Conservation (phyloP, 257 asterid species). For the Rubia yunnanensis region DNA sequence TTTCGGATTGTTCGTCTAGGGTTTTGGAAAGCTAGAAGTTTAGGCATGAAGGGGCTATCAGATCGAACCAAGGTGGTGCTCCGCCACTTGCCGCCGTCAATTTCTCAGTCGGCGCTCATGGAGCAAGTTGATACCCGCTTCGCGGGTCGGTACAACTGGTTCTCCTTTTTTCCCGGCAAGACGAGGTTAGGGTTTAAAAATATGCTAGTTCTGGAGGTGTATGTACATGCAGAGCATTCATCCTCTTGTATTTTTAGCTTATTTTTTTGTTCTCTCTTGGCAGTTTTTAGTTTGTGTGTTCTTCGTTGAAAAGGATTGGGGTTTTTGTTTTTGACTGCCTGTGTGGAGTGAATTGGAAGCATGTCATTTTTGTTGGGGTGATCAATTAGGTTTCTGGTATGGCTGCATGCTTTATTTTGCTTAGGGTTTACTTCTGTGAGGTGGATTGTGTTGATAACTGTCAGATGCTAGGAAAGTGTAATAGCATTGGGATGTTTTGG, state of each 20-base stretch:
- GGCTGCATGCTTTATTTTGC: background rate
- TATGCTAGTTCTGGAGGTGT: background rate
- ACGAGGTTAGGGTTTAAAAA: constrained; percentile 44
- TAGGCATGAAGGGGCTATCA: constrained; percentile 81
- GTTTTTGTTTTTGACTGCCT: background rate
- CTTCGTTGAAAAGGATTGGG: background rate
- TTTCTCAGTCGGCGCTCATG: constrained; percentile 79
- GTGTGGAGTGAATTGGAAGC: background rate
- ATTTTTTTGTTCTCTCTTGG: background rate
- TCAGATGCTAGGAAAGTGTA: background rate
- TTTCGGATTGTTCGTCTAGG: constrained; percentile 39
- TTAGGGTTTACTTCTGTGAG: background rate
- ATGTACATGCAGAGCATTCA: background rate
- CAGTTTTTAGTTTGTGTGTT: background rate
- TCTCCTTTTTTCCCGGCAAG: constrained; percentile 70
- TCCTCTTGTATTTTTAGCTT: background rate
- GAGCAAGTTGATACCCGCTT: constrained; percentile 85
- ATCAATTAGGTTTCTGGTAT: background rate
- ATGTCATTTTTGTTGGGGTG: background rate
- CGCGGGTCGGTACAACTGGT: constrained; percentile 73
- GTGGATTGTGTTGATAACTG: background rate
- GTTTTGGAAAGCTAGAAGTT: constrained; percentile 28
- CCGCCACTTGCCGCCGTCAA: constrained; percentile 98
- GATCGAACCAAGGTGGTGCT: constrained; percentile 98
- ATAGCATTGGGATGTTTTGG: background rate